phyloP scores from a whole-genome alignment of 2,329 filamentous ascomycete genomes.

The Teratosphaeria viscida region DNA sequence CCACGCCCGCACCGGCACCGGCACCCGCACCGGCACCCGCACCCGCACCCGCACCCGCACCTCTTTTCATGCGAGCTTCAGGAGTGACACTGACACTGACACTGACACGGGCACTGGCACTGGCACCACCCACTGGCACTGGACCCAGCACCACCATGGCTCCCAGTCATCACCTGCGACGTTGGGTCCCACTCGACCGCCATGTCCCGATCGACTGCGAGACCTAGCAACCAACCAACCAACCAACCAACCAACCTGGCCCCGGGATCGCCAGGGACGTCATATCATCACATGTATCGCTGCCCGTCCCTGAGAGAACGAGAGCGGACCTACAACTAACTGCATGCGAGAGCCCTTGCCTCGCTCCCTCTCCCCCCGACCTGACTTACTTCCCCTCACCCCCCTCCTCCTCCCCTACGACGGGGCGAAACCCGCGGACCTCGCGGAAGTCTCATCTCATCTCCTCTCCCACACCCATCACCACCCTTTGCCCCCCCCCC shows the following conservation, averaged over 20 bases:
- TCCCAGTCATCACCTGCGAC: too few relatives aligned
- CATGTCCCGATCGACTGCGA: too few relatives aligned
- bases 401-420: neutral
- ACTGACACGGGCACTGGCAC: too few relatives aligned
- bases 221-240: too few relatives aligned
- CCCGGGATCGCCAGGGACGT: neutral
- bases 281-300: neutral
- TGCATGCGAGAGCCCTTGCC: neutral
- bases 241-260: too few relatives aligned
- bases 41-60: too few relatives aligned
- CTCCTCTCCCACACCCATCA: neutral
- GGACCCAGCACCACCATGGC: too few relatives aligned
- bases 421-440: neutral
- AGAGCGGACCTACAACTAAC: neutral
- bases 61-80: neutral
- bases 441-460: neutral
- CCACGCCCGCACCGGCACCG: neutral
- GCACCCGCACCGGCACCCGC: neutral
- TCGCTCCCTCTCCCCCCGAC: neutral
- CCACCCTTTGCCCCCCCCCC: neutral
- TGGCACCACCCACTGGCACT: too few relatives aligned
- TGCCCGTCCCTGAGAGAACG: neutral
- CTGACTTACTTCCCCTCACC: too few relatives aligned
- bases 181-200: too few relatives aligned
- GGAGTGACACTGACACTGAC: neutral